Evolutionary conservation across 2,329 filamentous ascomycete genomes (phyloP).

Genomic region (Coleophoma cylindrospora): DNA sequence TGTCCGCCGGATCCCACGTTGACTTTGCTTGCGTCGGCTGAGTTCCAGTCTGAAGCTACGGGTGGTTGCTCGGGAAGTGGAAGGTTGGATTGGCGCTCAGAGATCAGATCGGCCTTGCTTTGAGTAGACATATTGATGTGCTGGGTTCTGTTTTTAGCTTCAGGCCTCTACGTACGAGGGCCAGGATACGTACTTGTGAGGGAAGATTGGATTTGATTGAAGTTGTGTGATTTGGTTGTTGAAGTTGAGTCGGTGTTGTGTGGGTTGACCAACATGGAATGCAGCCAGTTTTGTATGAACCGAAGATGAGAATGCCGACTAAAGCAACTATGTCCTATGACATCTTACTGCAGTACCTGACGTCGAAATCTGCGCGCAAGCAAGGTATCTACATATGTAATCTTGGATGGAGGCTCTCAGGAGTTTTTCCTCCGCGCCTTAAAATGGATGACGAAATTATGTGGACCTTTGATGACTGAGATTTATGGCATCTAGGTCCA

Average conservation of each 20-base stretch:
- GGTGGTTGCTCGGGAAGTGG: conserved; percentile 76
- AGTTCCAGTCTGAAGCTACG: conserved; percentile 73
- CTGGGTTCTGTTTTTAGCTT: background rate
- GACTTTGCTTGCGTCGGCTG: conserved; percentile 60
- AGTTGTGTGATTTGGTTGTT: background rate
- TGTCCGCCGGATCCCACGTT: conserved; percentile 53
- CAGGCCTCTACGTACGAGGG: background rate
- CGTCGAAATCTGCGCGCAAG: background rate
- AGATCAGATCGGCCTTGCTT: conserved; percentile 60
- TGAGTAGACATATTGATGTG: conserved; percentile 24
- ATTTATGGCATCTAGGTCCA: too few relatives aligned
- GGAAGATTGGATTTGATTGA: background rate
- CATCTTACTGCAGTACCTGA: background rate
- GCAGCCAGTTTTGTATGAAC: background rate
- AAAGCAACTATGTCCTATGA: background rate
- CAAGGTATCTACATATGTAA: too few relatives aligned
- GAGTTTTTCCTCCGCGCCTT: conserved; percentile 6
- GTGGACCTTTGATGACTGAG: too few relatives aligned
- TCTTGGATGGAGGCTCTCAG: background rate
- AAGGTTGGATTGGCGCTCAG: conserved; percentile 65
- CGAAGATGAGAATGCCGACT: background rate
- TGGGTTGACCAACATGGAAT: background rate
- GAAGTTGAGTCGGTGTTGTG: background rate
- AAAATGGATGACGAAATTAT: background rate
- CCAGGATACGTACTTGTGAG: background rate